These are phyloP conservation scores for Euphorbia celastroides DNA, from an alignment of 441 rosid genomes.

Conservation along the genomic window DNA sequence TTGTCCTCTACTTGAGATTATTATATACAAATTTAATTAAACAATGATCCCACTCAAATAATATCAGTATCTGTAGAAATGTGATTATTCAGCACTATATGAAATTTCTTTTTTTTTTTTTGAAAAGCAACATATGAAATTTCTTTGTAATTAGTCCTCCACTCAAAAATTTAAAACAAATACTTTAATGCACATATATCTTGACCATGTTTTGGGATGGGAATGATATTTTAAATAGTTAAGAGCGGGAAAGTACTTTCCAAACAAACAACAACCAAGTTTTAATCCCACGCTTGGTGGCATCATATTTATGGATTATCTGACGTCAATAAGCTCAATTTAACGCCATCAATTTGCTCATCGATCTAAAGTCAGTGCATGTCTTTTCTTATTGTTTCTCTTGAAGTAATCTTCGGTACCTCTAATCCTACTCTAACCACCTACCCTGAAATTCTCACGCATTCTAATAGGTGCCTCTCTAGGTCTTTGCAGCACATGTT, in stretches of 20 bases:
- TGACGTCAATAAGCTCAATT: too few relatives aligned
- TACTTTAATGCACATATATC: conserved; percentile 17
- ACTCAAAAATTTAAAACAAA: conserved; percentile 23
- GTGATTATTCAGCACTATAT: conserved; percentile 41
- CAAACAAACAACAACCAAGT: too few relatives aligned
- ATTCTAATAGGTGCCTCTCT: too few relatives aligned
- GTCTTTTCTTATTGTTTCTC: too few relatives aligned
- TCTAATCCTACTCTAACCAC: too few relatives aligned
- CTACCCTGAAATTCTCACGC: too few relatives aligned
- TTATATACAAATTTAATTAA: conserved; percentile 5
- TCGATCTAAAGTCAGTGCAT: too few relatives aligned
- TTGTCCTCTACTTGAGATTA: conserved; percentile 29
- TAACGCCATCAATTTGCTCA: too few relatives aligned
- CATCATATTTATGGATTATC: too few relatives aligned
- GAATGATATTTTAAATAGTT: conserved; percentile 29
- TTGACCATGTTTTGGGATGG: conserved; percentile 38
- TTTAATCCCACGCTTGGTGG: too few relatives aligned
- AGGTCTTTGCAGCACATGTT: too few relatives aligned
- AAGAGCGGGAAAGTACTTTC: conserved; percentile 18
- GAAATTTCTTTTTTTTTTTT: conserved; percentile 54
- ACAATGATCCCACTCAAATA: conserved; percentile 14
- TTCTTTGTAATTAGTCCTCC: conserved; percentile 42
- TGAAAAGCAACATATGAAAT: conserved; percentile 37
- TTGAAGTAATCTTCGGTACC: too few relatives aligned
- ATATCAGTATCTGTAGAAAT: conserved; percentile 33